These are phyloP conservation scores for Raphanus hybrid DNA, from an alignment of 441 rosid genomes.

Conservation along the genomic window DNA sequence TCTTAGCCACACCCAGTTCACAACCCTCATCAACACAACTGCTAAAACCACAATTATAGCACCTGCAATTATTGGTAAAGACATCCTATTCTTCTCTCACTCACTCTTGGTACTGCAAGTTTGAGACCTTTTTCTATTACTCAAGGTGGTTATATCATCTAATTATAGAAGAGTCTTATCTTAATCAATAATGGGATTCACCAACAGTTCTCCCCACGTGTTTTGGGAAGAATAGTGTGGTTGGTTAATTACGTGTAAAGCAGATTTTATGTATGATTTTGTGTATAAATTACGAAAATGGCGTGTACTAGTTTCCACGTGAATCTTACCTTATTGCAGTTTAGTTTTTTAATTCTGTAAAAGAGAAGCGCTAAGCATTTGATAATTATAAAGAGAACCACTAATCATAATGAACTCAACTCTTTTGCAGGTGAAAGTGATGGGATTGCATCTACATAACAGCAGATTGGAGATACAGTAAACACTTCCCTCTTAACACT, in stretches of 20 bases:
- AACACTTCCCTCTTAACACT: not conserved
- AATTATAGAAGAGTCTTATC: not conserved
- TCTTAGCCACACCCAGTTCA: not conserved
- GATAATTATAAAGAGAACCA: not conserved
- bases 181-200: not conserved
- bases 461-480: not conserved
- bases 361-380: constrained; percentile 27
- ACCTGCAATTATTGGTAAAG: constrained; percentile 14
- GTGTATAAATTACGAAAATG: not conserved
- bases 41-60: not conserved
- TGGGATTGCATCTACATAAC: not conserved
- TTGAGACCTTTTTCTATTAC: not conserved
- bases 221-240: not conserved
- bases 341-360: not conserved
- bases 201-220: not conserved
- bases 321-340: not conserved
- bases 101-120: not conserved
- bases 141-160: not conserved
- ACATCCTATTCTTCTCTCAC: constrained; percentile 6
- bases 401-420: constrained; percentile 6
- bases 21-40: not conserved
- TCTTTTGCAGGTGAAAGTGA: constrained; percentile 33
- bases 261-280: not conserved
- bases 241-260: not conserved
- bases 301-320: not conserved